Evolutionary conservation across 1,284 basidiomycete genomes (phyloP), one percentile per base, ranked within the genome.

Genomic region (Malassezia equina): DNA sequence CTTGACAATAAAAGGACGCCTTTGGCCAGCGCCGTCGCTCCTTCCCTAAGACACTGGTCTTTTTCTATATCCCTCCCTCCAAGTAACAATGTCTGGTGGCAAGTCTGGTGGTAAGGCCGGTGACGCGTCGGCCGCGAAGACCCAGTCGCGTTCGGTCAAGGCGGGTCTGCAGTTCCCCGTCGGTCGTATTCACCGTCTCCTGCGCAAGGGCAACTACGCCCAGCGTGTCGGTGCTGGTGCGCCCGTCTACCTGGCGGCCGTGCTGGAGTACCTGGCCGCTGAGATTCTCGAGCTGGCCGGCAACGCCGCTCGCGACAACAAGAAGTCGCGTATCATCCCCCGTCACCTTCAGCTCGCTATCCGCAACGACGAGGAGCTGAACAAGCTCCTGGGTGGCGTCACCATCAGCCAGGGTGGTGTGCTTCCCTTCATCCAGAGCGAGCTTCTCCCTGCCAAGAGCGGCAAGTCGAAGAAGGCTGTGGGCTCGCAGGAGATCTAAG

Each of bases 361-460:
- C 77, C 82, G 87, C 64, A 67, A 67, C 62, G 75, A 76, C 49
- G 75, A 76, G 62, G 75, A 76, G 67, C 73, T 85, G 69, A 82
- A 83, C 76, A 85, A 82, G 69, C 82, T 88, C 42, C 81, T 90
- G 44, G 87, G 88, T 46, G 80, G 83, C 65, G 88, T 90, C 62
- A 84, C 87, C 72, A 90, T 90, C 78, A 87, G 85, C 23, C 87
- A 90, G 73, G 88, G 88, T 78, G 88, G 88, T 83, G 88, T 90
- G 55, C 83, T 90, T 40, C 88, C 88, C 48, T 66, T 69, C 59
- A 66, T 62, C 66, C 66, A 81, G 68, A 78, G 81, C 66, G 81
- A 84, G 77, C 81, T 85, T 60, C 79, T 85, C 53, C 84, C 84
- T 54, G 79, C 80, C 76, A 84, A 84, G 80, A 80, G 81, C 43